Evolutionary conservation across 139 green algal species (phyloP).

Genomic region (Desmodesmus armatus): DNA sequence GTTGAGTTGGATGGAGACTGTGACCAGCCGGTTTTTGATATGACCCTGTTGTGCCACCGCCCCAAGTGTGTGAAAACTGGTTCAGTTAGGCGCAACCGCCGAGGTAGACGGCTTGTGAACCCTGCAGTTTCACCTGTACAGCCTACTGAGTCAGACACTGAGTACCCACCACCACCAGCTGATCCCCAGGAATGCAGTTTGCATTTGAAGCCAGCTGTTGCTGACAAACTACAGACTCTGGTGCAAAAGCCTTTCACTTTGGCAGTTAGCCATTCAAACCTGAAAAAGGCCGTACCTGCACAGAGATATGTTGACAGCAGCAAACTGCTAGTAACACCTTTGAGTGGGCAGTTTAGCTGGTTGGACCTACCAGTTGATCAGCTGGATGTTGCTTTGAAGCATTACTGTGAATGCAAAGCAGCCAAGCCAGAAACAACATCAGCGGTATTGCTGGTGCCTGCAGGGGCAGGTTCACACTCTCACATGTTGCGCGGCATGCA

Average conservation of each 20-base stretch:
- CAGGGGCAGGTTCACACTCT: neutral
- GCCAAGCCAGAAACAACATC: neutral
- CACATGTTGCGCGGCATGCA: constrained; percentile 8
- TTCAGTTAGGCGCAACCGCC: no score
- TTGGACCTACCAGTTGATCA: neutral
- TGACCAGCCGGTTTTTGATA: neutral
- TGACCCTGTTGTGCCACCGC: neutral
- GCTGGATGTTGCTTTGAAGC: neutral
- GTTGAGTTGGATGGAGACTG: neutral
- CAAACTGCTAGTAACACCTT: neutral
- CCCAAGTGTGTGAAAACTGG: neutral
- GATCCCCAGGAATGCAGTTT: neutral
- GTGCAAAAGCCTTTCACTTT: neutral
- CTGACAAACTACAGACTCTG: neutral
- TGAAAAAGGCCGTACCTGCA: constrained; percentile 1
- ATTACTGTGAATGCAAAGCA: neutral
- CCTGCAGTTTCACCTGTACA: neutral
- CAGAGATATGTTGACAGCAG: neutral
- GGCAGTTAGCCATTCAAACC: neutral
- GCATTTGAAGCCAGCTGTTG: neutral
- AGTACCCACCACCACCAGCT: neutral
- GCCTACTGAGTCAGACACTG: neutral
- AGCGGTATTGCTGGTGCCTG: neutral
- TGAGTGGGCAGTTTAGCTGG: neutral
- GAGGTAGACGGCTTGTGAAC: no score